phyloP scores from a whole-genome alignment of 164 flowering plant species.

The Stephania japonica region DNA sequence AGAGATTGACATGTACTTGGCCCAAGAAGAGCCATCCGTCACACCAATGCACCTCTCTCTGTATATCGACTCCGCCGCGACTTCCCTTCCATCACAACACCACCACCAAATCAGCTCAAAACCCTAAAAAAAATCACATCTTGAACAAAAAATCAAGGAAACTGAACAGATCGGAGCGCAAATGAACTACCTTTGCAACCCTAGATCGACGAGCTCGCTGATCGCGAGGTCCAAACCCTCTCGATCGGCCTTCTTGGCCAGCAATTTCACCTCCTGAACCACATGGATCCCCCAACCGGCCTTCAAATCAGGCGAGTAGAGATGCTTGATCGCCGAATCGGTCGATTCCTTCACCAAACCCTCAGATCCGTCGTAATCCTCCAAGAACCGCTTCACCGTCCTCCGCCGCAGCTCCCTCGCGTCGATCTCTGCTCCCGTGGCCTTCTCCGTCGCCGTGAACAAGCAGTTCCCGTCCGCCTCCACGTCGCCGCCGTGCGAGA shows the following conservation, averaged over 20 bases:
- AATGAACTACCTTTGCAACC: conserved; percentile 67
- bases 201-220: conserved; percentile 58
- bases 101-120: not conserved
- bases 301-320: conserved; percentile 83
- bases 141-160: no score
- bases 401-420: conserved; percentile 68
- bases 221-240: conserved; percentile 55
- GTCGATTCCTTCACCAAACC: conserved; percentile 32
- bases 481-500: conserved; percentile 88
- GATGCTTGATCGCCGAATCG: conserved; percentile 46
- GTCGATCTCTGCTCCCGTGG: conserved; percentile 35
- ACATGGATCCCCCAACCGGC: conserved; percentile 94
- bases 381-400: conserved; percentile 68
- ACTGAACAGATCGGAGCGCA: no score
- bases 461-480: conserved; percentile 92
- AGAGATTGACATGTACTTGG: conserved; percentile 83
- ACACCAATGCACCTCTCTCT: conserved; percentile 81
- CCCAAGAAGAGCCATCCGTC: conserved; percentile 78
- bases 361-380: conserved; percentile 49
- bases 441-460: conserved; percentile 71
- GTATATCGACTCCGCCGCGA: conserved; percentile 85
- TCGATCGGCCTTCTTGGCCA: conserved; percentile 74
- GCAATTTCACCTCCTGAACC: conserved; percentile 80
- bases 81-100: conserved; percentile 52
- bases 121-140: not conserved